Percentiles rank a stretch among this genome's conserved stretches.
Evolutionary conservation across 345 rosid genomes (phyloP).

Genomic region (Sonneratia alba): DNA sequence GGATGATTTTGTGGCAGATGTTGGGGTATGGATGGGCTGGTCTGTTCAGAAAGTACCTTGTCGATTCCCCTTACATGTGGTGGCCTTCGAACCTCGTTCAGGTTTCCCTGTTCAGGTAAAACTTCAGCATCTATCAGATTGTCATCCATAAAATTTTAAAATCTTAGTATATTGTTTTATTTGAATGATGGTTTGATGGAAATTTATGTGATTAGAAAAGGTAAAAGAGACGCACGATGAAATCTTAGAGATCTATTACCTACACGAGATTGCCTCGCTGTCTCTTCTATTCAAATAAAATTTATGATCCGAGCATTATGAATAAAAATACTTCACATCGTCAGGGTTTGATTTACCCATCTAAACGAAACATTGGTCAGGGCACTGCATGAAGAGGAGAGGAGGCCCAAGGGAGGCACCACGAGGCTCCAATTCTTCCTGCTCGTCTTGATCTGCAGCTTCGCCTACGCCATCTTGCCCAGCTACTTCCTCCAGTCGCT

Average conservation of each 20-base stretch:
- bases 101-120: conserved; percentile 82
- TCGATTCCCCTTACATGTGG: conserved; percentile 98
- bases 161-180: not conserved
- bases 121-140: no score
- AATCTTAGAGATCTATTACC: no score
- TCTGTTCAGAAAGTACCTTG: conserved; percentile 79
- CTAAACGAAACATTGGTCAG: conserved; percentile 21
- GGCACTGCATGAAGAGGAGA: conserved; percentile 86
- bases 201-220: no score
- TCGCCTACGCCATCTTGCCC: conserved; percentile 63
- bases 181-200: not conserved
- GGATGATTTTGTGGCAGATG: conserved; percentile 27
- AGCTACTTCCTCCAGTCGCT: conserved; percentile 77
- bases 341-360: no score
- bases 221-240: no score
- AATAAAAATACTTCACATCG: no score
- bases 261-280: no score
- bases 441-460: conserved; percentile 47
- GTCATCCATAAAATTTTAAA: no score
- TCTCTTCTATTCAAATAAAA: no score
- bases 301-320: no score
- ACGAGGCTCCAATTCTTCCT: conserved; percentile 85
- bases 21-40: conserved; percentile 99
- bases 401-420: conserved; percentile 44
- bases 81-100: conserved; percentile 98